Percentiles rank a stretch among this genome's conserved stretches.
These are phyloP conservation scores for Starmerella bacillaris DNA, from an alignment of 805 yeast species.

Conservation along the genomic window DNA sequence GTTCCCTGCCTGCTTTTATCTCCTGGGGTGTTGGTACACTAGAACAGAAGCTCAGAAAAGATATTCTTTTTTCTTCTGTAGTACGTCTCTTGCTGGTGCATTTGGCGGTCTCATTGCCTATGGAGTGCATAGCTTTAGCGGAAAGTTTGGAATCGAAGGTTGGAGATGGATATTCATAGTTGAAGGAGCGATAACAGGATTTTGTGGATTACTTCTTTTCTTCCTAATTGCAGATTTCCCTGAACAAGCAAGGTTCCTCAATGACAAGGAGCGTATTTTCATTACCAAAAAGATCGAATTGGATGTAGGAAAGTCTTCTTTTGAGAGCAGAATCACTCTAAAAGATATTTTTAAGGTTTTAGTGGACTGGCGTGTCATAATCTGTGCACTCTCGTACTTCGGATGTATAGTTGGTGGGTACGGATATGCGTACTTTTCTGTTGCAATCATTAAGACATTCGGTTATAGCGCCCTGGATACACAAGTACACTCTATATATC, in stretches of 20 bases:
- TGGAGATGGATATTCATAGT: constrained; percentile 42
- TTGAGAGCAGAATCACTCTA: constrained; percentile 30
- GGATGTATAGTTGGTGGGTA: constrained; percentile 54
- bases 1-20: constrained; percentile 59
- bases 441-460: constrained; percentile 42
- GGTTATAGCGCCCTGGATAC: constrained; percentile 56
- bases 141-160: constrained; percentile 26
- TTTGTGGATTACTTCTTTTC: constrained; percentile 22
- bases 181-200: constrained; percentile 29
- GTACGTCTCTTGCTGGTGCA: constrained; percentile 62
- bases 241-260: constrained; percentile 41
- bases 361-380: constrained; percentile 42
- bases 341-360: constrained; percentile 33
- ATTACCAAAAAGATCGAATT: constrained; percentile 41
- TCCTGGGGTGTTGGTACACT: constrained; percentile 47
- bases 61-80: constrained; percentile 49
- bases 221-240: constrained; percentile 55
- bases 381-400: constrained; percentile 45
- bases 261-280: constrained; percentile 34
- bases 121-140: constrained; percentile 38
- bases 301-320: constrained; percentile 34
- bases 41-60: constrained; percentile 50
- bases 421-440: constrained; percentile 58
- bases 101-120: constrained; percentile 61
- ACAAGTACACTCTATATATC: constrained; percentile 67